Percentiles rank a stretch among this genome's conserved stretches.
Conservation (phyloP, 108 stramenopile genomes). For the Stephanodiscus minutulus region DNA sequence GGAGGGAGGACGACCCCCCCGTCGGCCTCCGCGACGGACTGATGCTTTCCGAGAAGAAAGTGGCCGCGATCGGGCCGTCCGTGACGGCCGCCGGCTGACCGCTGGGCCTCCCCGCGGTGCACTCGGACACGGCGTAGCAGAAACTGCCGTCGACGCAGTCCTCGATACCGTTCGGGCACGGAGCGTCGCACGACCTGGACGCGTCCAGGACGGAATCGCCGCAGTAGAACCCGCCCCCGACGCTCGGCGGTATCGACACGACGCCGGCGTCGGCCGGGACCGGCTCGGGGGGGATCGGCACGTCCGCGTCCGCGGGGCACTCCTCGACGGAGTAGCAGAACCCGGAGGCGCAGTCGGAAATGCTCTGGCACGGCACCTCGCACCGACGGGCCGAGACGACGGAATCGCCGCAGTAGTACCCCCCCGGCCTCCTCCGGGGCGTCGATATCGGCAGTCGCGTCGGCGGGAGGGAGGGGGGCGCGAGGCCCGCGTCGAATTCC, state of each 20-base stretch:
- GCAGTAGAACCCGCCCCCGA: constrained; percentile 19
- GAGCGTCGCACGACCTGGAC: constrained; percentile 8
- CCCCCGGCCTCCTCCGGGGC: background rate
- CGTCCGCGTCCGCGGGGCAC: background rate
- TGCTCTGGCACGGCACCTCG: background rate
- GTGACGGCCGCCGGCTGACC: background rate
- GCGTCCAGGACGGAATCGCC: constrained; percentile 18
- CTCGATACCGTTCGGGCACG: constrained; percentile 26
- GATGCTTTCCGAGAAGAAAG: background rate
- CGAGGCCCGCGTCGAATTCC: no score
- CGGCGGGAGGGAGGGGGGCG: no score
- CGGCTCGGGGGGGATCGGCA: background rate
- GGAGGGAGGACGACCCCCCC: background rate
- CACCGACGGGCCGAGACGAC: background rate
- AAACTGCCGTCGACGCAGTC: constrained; percentile 23
- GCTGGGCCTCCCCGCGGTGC: constrained; percentile 1
- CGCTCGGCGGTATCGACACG: background rate
- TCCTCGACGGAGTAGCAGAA: background rate
- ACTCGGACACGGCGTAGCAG: constrained; percentile 34
- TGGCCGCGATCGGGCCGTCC: background rate
- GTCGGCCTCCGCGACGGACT: background rate
- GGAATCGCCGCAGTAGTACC: background rate
- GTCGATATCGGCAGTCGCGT: background rate
- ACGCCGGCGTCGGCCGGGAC: no score
- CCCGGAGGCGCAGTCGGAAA: background rate